Evolutionary conservation across 106 monocot genomes (phyloP).

Genomic region (Triglochin maritima): DNA sequence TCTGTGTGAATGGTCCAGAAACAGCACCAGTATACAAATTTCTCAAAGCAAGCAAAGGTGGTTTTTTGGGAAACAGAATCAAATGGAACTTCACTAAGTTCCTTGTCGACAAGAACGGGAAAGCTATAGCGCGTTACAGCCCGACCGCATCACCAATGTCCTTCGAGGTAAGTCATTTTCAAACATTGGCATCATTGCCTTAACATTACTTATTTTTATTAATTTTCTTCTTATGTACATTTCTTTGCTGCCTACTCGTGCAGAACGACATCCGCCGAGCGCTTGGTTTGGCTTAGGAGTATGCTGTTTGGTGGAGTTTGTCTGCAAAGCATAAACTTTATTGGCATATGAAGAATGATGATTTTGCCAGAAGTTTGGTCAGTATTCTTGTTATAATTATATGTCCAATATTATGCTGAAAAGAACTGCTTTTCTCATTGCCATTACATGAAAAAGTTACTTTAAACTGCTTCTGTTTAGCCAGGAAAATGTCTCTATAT

Average conservation of each 20-base stretch:
- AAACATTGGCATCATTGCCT: neutral
- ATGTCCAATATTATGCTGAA: no score
- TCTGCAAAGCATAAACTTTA: no score
- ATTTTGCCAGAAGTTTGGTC: no score
- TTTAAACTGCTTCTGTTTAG: no score
- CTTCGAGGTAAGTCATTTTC: conserved; percentile 37
- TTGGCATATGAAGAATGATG: no score
- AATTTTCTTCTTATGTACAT: neutral
- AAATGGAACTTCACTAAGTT: conserved; percentile 99
- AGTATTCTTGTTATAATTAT: no score
- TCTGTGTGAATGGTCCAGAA: conserved; percentile 71
- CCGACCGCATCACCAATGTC: conserved; percentile 45
- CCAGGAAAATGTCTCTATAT: no score
- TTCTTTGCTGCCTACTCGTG: no score
- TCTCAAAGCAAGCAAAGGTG: conserved; percentile 59
- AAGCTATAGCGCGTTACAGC: conserved; percentile 46
- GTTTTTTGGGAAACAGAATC: conserved; percentile 49
- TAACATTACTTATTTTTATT: neutral
- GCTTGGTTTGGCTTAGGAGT: conserved; percentile 36
- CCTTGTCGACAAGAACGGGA: conserved; percentile 62
- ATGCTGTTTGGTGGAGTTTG: no score
- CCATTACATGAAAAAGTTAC: no score
- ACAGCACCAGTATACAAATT: conserved; percentile 67
- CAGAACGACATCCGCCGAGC: conserved; percentile 76
- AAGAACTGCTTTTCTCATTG: no score